Percentiles rank a stretch among this genome's conserved stretches.
Evolutionary conservation across 768 basidiomycete species (phyloP).

Genomic region (Naganishia friedmannii): DNA sequence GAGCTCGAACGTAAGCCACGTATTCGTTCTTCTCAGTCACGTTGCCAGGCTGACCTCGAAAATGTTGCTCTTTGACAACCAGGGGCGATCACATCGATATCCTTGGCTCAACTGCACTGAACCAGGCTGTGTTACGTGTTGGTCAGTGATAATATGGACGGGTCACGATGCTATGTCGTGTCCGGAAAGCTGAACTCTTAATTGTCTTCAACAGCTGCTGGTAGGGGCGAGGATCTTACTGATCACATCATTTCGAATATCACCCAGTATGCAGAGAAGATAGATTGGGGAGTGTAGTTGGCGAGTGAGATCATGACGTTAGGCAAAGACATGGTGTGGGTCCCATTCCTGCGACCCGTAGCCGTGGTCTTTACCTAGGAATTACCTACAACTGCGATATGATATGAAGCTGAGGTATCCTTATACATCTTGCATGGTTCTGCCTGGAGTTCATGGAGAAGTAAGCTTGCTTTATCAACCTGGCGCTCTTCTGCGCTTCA

Average conservation of each 20-base stretch:
- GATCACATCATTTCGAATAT: constrained; percentile 75
- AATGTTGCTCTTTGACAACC: background rate
- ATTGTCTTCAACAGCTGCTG: constrained; percentile 57
- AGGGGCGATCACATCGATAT: constrained; percentile 77
- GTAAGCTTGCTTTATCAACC: background rate
- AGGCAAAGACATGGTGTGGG: background rate
- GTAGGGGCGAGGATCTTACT: constrained; percentile 62
- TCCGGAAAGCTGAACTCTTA: background rate
- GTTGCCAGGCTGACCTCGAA: background rate
- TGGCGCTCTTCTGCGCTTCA: background rate
- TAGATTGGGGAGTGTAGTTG: constrained; percentile 66
- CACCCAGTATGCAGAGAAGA: constrained; percentile 66
- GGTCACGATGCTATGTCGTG: background rate
- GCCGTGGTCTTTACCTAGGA: too few relatives aligned
- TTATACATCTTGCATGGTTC: too few relatives aligned
- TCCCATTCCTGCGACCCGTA: too few relatives aligned
- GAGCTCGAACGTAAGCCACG: constrained; percentile 68
- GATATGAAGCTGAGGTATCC: too few relatives aligned
- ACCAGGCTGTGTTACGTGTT: constrained; percentile 85
- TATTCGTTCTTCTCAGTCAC: background rate
- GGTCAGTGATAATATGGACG: constrained; percentile 45
- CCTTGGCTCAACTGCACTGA: constrained; percentile 71
- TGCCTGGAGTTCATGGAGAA: background rate
- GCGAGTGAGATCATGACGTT: background rate
- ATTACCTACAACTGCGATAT: too few relatives aligned